phyloP scores from a whole-genome alignment of 768 basidiomycete species.

The Lentinula boryana region DNA sequence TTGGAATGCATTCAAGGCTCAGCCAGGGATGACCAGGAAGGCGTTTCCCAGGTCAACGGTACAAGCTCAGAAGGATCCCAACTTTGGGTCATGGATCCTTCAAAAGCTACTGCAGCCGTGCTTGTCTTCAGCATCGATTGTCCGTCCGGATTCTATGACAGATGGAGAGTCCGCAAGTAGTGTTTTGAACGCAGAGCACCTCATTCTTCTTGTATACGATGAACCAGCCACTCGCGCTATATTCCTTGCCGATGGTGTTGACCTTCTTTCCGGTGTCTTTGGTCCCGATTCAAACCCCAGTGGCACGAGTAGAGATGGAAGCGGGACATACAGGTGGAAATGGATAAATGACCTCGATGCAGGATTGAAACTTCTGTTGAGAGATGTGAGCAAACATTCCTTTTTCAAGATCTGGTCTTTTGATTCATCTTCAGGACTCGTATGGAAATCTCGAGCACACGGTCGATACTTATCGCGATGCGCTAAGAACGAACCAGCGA shows the following conservation, averaged over 20 bases:
- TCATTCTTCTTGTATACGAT: neutral
- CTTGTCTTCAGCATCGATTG: neutral
- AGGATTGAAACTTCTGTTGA: neutral
- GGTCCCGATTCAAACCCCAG: neutral
- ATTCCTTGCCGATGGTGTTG: neutral
- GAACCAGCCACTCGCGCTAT: neutral
- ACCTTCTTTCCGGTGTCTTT: neutral
- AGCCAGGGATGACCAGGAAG: neutral
- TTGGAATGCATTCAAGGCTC: neutral
- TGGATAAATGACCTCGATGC: neutral
- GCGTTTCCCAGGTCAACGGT: neutral
- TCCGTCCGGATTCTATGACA: neutral
- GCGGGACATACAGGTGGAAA: neutral
- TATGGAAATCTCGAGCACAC: neutral
- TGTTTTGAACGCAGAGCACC: neutral
- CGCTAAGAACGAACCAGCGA: neutral
- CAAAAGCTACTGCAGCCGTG: neutral
- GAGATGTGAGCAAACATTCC: neutral
- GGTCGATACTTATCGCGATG: neutral
- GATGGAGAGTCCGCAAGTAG: neutral
- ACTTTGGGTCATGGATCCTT: neutral
- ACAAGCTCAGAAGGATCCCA: neutral
- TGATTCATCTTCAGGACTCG: neutral
- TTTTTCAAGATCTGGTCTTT: neutral
- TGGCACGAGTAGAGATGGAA: neutral